Conservation (phyloP, 169 alveolate genomes). For the Eimeria praecox region DNA sequence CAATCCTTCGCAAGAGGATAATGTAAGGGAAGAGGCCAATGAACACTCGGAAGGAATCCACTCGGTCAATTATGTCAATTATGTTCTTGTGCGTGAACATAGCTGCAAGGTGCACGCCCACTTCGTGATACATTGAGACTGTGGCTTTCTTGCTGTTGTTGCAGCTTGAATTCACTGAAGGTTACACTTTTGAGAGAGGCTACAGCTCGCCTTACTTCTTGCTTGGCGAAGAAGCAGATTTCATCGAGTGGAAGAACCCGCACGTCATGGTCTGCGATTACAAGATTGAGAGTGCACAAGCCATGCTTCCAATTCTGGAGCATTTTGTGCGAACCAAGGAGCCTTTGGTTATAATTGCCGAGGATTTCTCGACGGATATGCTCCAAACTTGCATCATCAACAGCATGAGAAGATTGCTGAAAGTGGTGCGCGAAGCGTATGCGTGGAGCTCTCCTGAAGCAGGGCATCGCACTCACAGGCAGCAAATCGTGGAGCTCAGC, state of each 20-base stretch:
- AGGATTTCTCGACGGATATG: constrained; percentile 93
- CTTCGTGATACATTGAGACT: neutral
- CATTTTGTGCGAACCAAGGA: constrained; percentile 90
- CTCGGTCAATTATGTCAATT: neutral
- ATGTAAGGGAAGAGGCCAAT: constrained; percentile 38
- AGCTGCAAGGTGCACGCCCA: neutral
- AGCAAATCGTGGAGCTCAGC: neutral
- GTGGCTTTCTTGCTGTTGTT: constrained; percentile 4
- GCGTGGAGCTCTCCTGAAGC: neutral
- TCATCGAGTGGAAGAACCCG: constrained; percentile 91
- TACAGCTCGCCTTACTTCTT: constrained; percentile 93
- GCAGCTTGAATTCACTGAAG: constrained; percentile 93
- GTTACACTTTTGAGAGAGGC: constrained; percentile 93
- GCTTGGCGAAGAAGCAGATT: constrained; percentile 91
- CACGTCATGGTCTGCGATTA: constrained; percentile 90
- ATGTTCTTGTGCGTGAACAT: neutral
- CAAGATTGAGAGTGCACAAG: constrained; percentile 90
- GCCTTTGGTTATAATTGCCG: constrained; percentile 93
- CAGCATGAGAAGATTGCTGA: constrained; percentile 92
- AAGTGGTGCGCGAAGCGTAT: constrained; percentile 85
- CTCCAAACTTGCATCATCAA: constrained; percentile 92
- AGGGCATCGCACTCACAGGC: neutral
- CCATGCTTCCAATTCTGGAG: constrained; percentile 91
- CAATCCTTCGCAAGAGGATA: constrained; percentile 93
- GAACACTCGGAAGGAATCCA: neutral